Conservation (phyloP, 2,329 filamentous ascomycete species). For the Calonectria henricotiae region DNA sequence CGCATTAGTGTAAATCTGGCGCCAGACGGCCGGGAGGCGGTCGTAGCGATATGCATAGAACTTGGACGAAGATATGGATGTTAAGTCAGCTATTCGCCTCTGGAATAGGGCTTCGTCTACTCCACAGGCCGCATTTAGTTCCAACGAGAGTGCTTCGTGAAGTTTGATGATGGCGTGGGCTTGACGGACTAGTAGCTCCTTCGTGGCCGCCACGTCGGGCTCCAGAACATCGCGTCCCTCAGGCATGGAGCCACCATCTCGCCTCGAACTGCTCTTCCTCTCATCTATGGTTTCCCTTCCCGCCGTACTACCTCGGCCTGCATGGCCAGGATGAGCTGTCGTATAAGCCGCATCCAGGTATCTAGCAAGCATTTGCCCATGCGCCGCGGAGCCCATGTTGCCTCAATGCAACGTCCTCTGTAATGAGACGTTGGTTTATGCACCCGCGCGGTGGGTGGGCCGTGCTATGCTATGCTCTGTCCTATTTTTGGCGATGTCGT, state of each 20-base stretch:
- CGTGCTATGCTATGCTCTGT: conserved; percentile 16
- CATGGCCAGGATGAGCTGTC: conserved; percentile 32
- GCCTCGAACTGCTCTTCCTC: not conserved
- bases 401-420: conserved; percentile 15
- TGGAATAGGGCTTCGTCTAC: conserved; percentile 53
- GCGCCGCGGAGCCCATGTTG: conserved; percentile 45
- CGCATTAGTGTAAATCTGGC: conserved; percentile 80
- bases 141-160: conserved; percentile 40
- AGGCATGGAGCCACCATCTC: not conserved
- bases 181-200: conserved; percentile 54
- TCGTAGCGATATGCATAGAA: conserved; percentile 81
- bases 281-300: not conserved
- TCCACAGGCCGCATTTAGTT: not conserved
- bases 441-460: conserved; percentile 3
- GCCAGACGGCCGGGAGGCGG: conserved; percentile 79
- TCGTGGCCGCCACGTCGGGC: conserved; percentile 45
- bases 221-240: conserved; percentile 27
- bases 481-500: not conserved
- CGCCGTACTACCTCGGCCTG: conserved; percentile 1
- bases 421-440: conserved; percentile 21
- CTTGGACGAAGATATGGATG: conserved; percentile 74
- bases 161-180: conserved; percentile 49
- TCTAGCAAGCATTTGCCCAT: conserved; percentile 46
- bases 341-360: conserved; percentile 49
- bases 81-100: conserved; percentile 70